Evolutionary conservation across 805 yeast genomes (phyloP).

Genomic region (Ogataea dorogensis): DNA sequence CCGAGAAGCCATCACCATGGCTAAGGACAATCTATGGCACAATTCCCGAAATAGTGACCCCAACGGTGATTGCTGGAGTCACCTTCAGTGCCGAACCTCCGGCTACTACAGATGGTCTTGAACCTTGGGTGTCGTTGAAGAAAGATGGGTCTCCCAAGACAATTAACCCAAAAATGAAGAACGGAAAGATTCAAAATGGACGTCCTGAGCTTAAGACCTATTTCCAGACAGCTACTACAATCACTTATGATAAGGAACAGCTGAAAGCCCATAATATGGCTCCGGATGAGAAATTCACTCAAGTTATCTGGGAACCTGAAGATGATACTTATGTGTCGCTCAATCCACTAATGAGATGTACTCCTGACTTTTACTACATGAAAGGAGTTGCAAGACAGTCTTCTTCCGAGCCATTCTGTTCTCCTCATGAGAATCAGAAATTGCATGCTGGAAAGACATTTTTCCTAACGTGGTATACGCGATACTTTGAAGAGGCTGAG

Average conservation of each 20-base stretch:
- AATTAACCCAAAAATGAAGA: constrained; percentile 69
- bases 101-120: constrained; percentile 58
- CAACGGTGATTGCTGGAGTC: constrained; percentile 62
- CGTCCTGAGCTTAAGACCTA: constrained; percentile 74
- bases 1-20: constrained; percentile 63
- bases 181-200: constrained; percentile 64
- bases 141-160: constrained; percentile 81
- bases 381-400: constrained; percentile 59
- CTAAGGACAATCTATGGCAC: constrained; percentile 62
- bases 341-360: constrained; percentile 81
- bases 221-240: constrained; percentile 68
- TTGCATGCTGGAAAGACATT: constrained; percentile 62
- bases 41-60: constrained; percentile 57
- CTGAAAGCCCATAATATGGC: constrained; percentile 73
- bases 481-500: constrained; percentile 57
- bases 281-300: constrained; percentile 55
- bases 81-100: constrained; percentile 72
- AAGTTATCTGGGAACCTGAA: constrained; percentile 58
- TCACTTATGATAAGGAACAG: constrained; percentile 55
- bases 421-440: constrained; percentile 62
- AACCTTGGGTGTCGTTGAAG: constrained; percentile 78
- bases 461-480: constrained; percentile 79
- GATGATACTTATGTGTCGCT: constrained; percentile 69
- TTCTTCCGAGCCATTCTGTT: constrained; percentile 78
- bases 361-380: constrained; percentile 68